phyloP scores from a whole-genome alignment of 495 filamentous ascomycete species.

The Staphylotrichum tortipilum region DNA sequence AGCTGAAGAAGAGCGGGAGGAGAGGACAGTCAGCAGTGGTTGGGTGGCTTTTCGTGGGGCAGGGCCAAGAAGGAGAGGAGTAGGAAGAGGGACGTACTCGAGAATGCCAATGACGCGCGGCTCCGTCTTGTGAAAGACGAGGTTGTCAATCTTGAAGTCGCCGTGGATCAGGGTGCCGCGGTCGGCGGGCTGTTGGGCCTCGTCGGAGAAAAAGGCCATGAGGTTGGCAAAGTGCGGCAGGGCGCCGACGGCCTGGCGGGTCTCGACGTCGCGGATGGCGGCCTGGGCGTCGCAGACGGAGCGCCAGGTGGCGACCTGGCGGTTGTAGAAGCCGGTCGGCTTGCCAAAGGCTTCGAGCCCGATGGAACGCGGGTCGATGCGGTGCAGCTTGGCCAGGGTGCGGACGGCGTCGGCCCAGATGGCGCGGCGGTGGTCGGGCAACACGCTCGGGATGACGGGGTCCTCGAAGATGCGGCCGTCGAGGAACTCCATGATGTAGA shows the following conservation, averaged over 20 bases:
- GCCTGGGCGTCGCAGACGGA: constrained; percentile 74
- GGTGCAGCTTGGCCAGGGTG: constrained; percentile 80
- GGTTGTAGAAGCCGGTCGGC: constrained; percentile 68
- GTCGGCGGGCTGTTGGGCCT: constrained; percentile 64
- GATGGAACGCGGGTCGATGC: constrained; percentile 55
- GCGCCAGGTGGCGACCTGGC: constrained; percentile 75
- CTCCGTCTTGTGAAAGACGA: constrained; percentile 87
- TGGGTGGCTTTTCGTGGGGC: neutral
- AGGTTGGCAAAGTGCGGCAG: constrained; percentile 77
- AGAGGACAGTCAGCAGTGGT: neutral
- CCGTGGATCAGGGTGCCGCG: constrained; percentile 77
- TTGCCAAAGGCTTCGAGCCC: constrained; percentile 67
- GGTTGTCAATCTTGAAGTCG: constrained; percentile 97
- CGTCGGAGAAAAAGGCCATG: constrained; percentile 64
- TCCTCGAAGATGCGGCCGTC: constrained; percentile 89
- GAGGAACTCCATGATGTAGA: constrained; percentile 94
- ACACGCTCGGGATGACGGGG: constrained; percentile 68
- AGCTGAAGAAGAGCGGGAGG: constrained; percentile 36
- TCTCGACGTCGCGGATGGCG: constrained; percentile 64
- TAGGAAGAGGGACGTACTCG: constrained; percentile 47
- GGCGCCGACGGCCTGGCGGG: constrained; percentile 62
- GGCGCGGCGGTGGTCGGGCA: constrained; percentile 54
- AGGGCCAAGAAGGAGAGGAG: neutral
- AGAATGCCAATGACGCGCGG: constrained; percentile 84
- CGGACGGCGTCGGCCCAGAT: constrained; percentile 83